Conservation (phyloP, 306 rosid genomes). For the Phaseolus lunatus region DNA sequence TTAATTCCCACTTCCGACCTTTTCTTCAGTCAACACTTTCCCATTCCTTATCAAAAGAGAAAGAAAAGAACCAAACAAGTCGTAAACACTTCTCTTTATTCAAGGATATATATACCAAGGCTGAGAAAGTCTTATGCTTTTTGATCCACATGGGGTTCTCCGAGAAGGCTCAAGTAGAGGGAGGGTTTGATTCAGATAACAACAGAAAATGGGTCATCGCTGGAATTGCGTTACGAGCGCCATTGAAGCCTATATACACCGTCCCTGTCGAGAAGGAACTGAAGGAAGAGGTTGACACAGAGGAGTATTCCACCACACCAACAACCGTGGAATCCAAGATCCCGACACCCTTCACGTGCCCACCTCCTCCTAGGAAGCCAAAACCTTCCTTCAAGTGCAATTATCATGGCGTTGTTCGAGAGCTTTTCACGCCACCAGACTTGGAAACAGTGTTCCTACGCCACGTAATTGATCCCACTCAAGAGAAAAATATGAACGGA, state of each 20-base stretch:
- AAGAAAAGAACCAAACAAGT: background rate
- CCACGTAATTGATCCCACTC: conserved; percentile 49
- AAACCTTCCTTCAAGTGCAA: conserved; percentile 66
- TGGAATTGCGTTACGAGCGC: conserved; percentile 66
- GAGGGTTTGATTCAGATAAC: conserved; percentile 55
- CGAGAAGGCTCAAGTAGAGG: conserved; percentile 56
- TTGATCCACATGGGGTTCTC: conserved; percentile 62
- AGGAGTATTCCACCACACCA: conserved; percentile 68
- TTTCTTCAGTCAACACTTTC: conserved; percentile 53
- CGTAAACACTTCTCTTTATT: conserved; percentile 9
- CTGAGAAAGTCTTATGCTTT: background rate
- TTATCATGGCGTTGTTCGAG: conserved; percentile 48
- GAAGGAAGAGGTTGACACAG: conserved; percentile 27
- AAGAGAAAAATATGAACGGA: background rate
- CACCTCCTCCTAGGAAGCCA: conserved; percentile 80
- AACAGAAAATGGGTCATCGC: conserved; percentile 67
- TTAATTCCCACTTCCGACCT: conserved; percentile 20
- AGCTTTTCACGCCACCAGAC: conserved; percentile 76
- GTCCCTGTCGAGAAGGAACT: conserved; percentile 31
- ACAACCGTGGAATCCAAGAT: conserved; percentile 67
- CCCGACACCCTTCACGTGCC: conserved; percentile 62
- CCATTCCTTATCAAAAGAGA: conserved; percentile 7
- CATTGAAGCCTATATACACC: conserved; percentile 69
- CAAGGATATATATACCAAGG: conserved; percentile 4
- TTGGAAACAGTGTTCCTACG: conserved; percentile 74